Percentiles rank a stretch among this genome's conserved stretches.
Evolutionary conservation across 2,329 filamentous ascomycete species (phyloP).

Genomic region (Xenosphaeropsis pyriputrescens): DNA sequence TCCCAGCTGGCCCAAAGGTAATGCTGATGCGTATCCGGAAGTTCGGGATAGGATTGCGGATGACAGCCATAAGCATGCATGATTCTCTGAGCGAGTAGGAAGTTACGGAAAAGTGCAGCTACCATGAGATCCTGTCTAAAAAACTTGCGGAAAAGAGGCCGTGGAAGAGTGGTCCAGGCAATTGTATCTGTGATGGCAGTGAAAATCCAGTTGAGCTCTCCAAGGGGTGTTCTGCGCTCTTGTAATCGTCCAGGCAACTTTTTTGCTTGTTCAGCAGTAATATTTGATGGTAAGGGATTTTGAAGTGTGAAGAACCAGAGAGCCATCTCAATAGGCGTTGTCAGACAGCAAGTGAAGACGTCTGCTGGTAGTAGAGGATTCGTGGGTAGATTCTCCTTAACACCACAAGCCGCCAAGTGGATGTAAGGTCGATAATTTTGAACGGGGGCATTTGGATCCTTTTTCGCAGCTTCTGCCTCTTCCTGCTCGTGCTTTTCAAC

Average conservation of each 20-base stretch:
- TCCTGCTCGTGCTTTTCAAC: slow-evolving; percentile 91
- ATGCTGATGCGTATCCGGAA: slow-evolving; percentile 93
- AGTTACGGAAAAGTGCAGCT: slow-evolving; percentile 93
- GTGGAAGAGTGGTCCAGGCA: slow-evolving; percentile 88
- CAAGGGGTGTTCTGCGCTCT: slow-evolving; percentile 82
- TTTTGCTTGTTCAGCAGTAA: slow-evolving; percentile 71
- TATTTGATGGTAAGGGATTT: slow-evolving; percentile 47
- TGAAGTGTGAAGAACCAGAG: slow-evolving; percentile 93
- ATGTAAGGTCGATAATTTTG: slow-evolving; percentile 59
- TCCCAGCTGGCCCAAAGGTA: slow-evolving; percentile 97
- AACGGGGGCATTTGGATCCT: slow-evolving; percentile 74
- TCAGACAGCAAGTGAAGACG: slow-evolving; percentile 89
- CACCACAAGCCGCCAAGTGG: slow-evolving; percentile 79
- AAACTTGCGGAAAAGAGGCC: slow-evolving; percentile 86
- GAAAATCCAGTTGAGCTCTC: slow-evolving; percentile 98
- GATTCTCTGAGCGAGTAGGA: slow-evolving; percentile 82
- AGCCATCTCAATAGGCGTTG: slow-evolving; percentile 94
- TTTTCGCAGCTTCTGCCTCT: slow-evolving; percentile 59
- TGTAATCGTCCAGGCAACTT: slow-evolving; percentile 84
- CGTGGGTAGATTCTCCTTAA: slow-evolving; percentile 85
- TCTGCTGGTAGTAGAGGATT: slow-evolving; percentile 89
- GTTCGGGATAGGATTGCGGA: slow-evolving; percentile 76
- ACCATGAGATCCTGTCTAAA: slow-evolving; percentile 98
- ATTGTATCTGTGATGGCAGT: slow-evolving; percentile 98
- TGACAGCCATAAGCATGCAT: slow-evolving; percentile 96